A percentile compares a stretch with the other conserved stretches of the same genome.
These are phyloP conservation scores for Taphrina confusa DNA, from an alignment of 1,139 yeast species.

Conservation along the genomic window DNA sequence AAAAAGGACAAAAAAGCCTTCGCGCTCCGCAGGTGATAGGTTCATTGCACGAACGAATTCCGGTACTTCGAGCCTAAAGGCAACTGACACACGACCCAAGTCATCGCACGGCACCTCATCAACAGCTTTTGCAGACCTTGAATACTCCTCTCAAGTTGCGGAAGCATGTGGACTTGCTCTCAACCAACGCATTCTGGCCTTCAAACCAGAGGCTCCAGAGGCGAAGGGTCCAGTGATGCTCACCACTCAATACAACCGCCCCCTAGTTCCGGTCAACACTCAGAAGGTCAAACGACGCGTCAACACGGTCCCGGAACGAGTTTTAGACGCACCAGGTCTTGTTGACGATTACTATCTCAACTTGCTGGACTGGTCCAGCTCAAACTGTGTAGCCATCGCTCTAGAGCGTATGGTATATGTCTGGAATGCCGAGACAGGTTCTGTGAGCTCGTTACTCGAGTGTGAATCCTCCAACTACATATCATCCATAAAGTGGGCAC, in stretches of 20 bases:
- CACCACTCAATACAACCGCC: constrained; percentile 49
- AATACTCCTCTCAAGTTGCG: constrained; percentile 81
- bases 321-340: constrained; percentile 93
- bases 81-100: constrained; percentile 49
- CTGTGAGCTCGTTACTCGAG: constrained; percentile 70
- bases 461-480: constrained; percentile 53
- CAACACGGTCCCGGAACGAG: constrained; percentile 88
- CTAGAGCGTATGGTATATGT: constrained; percentile 80
- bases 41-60: constrained; percentile 40
- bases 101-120: constrained; percentile 40
- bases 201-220: constrained; percentile 85
- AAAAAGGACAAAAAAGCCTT: constrained; percentile 33
- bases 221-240: constrained; percentile 60
- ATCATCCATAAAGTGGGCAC: constrained; percentile 85
- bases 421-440: constrained; percentile 88
- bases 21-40: constrained; percentile 39
- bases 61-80: constrained; percentile 42
- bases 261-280: constrained; percentile 43
- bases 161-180: constrained; percentile 90
- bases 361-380: constrained; percentile 82
- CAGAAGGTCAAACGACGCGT: constrained; percentile 61
- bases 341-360: constrained; percentile 90
- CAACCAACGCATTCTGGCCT: constrained; percentile 80
- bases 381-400: constrained; percentile 85
- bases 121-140: constrained; percentile 41